Evolutionary conservation across 495 filamentous ascomycete genomes (phyloP), one percentile per base, ranked within the genome.

Genomic region (Apiosordaria backusii): DNA sequence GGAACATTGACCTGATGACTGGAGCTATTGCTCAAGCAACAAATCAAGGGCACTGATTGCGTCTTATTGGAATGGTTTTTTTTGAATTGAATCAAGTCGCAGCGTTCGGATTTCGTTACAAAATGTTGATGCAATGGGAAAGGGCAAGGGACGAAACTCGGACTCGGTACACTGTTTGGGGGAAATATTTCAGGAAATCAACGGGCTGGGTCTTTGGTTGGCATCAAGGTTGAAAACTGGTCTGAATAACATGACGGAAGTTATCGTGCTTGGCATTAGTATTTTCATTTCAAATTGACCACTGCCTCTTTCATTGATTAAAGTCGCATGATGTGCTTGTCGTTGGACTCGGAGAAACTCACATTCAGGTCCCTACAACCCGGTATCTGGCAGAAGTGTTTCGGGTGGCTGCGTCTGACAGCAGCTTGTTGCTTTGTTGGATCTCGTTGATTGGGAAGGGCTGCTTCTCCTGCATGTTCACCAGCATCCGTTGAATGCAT

Each of bases 1-100:
- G 67, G 50, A 70, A 62, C 16, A 65, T 74, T 4, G 61, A 69
- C 25, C 1, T 67, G 15, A 61, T 70, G 63, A 65, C 45, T 21
- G 63, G 29, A 1, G 65, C 27, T 1, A 18, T 55, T 23, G 67
- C 25, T 26, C 58, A 53, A 21, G 54, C 54, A 23, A 16, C 7
- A 19, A 9, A 35, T 29, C 50, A 27, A 50, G 26, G 40, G 18
- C 26, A 35, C 19, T 45, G 9, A 45, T 45, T 45, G 35, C 9
- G 10, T 45, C 16, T 45, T 45, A 6, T 18, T 45, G 0, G 35
- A 13, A 13, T 45, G 35, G 35, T 1, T 45, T 45, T 45, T 45
- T 7, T 7, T 45, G 6, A 45, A 45, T 10, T 0, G 13, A 13
- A 13, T 45, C 35, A 50, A 35, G 55, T 18, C 13, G 52, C 4